phyloP scores from a whole-genome alignment of 257 asterid species.

The Fraxinus americana region DNA sequence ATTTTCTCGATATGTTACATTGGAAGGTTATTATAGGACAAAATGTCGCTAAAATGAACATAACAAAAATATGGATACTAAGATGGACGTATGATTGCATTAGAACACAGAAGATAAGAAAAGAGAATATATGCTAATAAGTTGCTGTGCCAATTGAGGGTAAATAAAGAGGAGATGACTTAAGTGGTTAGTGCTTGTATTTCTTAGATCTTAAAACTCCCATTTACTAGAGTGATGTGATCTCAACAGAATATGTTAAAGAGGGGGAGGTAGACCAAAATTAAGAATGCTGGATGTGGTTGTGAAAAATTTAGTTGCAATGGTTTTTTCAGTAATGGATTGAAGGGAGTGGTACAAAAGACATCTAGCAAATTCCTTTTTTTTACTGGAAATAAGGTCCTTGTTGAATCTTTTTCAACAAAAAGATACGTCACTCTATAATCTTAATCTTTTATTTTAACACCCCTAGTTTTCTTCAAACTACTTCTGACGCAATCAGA shows the following conservation, averaged over 20 bases:
- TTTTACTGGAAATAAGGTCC: constrained; percentile 25
- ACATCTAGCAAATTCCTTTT: not conserved
- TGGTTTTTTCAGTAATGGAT: not conserved
- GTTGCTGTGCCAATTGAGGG: not conserved
- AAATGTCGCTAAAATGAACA: not conserved
- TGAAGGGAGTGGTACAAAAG: not conserved
- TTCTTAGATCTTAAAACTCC: not conserved
- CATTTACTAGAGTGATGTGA: not conserved
- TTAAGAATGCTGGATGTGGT: not conserved
- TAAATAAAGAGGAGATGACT: not conserved
- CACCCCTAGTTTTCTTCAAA: constrained; percentile 20
- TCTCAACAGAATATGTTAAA: not conserved
- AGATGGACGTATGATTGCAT: not conserved
- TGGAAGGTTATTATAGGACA: not conserved
- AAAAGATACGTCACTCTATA: not conserved
- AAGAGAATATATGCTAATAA: not conserved
- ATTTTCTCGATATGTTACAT: not conserved
- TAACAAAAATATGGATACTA: not conserved
- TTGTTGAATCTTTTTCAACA: constrained; percentile 16
- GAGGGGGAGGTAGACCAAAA: not conserved
- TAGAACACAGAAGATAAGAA: not conserved
- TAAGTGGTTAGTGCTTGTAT: not conserved
- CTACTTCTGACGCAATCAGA: not conserved
- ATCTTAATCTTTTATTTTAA: not conserved
- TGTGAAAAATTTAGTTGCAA: not conserved